Evolutionary conservation across 108 stramenopile genomes (phyloP), one percentile per base, ranked within the genome.

Genomic region (Fistulifera solaris): DNA sequence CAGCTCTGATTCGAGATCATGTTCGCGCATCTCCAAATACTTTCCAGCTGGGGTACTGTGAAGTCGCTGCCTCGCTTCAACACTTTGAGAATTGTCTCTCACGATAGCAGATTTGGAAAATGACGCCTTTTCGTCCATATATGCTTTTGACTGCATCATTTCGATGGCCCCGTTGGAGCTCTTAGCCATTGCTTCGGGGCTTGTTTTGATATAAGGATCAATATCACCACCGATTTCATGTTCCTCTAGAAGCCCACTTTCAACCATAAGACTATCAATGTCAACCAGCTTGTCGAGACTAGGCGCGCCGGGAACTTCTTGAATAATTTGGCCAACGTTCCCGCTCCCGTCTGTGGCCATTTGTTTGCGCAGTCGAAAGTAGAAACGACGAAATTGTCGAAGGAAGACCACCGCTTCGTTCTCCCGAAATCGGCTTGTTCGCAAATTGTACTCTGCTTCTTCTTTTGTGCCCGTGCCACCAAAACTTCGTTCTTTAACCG

Each of bases 401-500:
- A 94, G 54, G 57, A 94, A 94, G 22, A 82, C 67, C 0, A 83
- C 81, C 24, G 93, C 88, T 49, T 94, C 93, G 46, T 80, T 77
- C 61, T 94, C 93, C 23, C 90, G 84, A 58, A 92, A 92, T 48
- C 77, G 80, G 64, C 83, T 83, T 1, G 83, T 87, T 53, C 84
- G 70, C 17, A 92, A 11, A 21, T 45, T 45, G 44, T 45, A 11
- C 44, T 45, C 44, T 5, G 21, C 44, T 45, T 45, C 44, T 6
- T 21, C 21, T 45, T 45, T 17, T 21, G 44, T 17, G 16, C 19
- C 11, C 21, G 4, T 45, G 21, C 19, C 3, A 45, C 44, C 16
- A 21, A 6, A 45, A 19, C 11, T 11, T 45, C 44, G 16, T 17
- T 21, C 6, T 21, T 17, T 11, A 45, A 11, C 11, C 11, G 4